Base-by-base conservation (phyloP, 2,329 filamentous ascomycete genomes). In the Aspergillus transmontanensis region DNA sequence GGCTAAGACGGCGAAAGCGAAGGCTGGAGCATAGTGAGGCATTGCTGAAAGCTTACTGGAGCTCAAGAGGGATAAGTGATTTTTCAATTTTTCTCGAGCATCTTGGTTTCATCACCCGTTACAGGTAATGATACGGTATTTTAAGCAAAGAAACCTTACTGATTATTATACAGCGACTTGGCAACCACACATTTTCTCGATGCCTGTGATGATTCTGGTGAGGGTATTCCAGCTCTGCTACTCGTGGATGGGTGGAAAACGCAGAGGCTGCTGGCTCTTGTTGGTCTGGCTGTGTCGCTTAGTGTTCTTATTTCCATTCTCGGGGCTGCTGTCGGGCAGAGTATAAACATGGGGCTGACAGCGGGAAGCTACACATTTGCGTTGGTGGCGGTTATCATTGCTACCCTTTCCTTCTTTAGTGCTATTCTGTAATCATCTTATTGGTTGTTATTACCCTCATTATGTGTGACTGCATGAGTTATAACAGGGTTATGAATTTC, bases 341-440 rank as follows among this genome's bases (percentile, higher is more conserved):
- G 51, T 36, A 34, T 54, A 21, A 54, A 54, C 51, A 54, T 21
- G 34, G 51, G 51, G 51, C 34, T 54, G 28, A 54, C 51, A 32
- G 51, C 51, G 16, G 51, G 51, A 36, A 54, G 51, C 51, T 54
- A 54, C 51, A 54, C 28, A 45, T 45, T 36, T n/a, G 51, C 28
- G 21, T 34, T 54, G 34, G 51, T 54, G 51, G 51, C 51, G 51
- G 51, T 54, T 54, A 34, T 54, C 28, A 54, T 54, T 34, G 51
- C 51, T 54, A 36, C 34, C 34, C 51, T 54, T 54, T 34, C 51
- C 34, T 54, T 54, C 51, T 54, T 54, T 54, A 34, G 51, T 54
- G 51, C 51, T 32, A 34, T 34, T 34, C 32, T 34, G 32, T 34
- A 34, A 53, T 32, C 16, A 7, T 53, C 16, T 53, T 21, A 53